Base-by-base conservation (phyloP, 2,329 filamentous ascomycete genomes). In the Celoporthe dispersa region DNA sequence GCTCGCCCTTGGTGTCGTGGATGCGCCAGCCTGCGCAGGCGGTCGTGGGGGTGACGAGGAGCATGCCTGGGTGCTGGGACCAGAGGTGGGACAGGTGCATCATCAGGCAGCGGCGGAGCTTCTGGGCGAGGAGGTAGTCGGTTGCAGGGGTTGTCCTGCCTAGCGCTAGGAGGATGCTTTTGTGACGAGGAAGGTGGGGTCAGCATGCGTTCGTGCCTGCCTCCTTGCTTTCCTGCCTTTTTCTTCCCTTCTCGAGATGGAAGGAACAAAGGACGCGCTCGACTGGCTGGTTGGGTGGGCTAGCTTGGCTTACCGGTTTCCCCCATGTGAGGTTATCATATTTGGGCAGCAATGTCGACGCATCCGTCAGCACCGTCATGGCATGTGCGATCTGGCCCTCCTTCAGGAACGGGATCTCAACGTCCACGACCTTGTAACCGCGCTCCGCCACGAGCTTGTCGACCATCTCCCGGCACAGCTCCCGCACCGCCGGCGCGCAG, bases 331-430 rank as follows among this genome's bases (percentile, higher is more conserved):
- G 81, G 33, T 84, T 82, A 6, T 78, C 75, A 0, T 84, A 80
- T 19, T 88, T 78, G 3, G 82, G 70, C 79, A 87, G 74, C 22
- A 86, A 73, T 0, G 83, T 82, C 1, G 84, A 80, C 0, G 79
- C 84, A 57, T 94, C 92, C 9, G 86, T 85, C 67, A 94, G 86
- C 72, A 94, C 92, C 0, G 92, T 93, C 72, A 94, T 79, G 31
- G 90, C 90, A 78, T 94, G 92, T 0, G 92, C 91, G 28, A 88
- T 84, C 78, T 94, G 91, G 31, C 90, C 91, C 74, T 92, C 86
- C 14, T 84, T 76, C 0, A 88, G 74, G 35, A 88, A 83, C 0
- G 90, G 89, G 64, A 91, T 85, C 4, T 82, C 81, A 71, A 91
- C 86, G 48, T 87, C 82, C 2, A 91, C 80, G 1, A 84, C 76